These are phyloP conservation scores for Ustilago curta DNA, from an alignment of 1,284 basidiomycete genomes.

Conservation along the genomic window DNA sequence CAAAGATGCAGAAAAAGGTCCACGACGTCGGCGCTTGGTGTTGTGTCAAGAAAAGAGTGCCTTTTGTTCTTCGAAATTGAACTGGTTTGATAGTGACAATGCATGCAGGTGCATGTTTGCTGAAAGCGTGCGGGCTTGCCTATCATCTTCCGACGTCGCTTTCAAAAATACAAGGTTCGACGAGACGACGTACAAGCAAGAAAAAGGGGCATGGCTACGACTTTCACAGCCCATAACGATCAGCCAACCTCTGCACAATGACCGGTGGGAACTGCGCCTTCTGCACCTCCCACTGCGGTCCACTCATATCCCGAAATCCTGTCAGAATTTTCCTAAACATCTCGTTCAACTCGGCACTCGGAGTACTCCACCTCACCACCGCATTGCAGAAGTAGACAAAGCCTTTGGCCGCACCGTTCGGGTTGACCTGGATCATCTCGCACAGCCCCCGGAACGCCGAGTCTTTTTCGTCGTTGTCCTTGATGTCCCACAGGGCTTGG, in stretches of 20 bases:
- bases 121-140: neutral
- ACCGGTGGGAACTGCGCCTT: constrained; percentile 64
- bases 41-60: too few species aligned
- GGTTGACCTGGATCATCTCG: constrained; percentile 93
- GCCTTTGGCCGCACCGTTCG: constrained; percentile 71
- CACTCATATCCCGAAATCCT: constrained; percentile 86
- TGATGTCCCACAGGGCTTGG: constrained; percentile 95
- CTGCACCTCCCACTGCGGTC: constrained; percentile 72
- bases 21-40: too few species aligned
- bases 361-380: constrained; percentile 67
- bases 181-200: too few species aligned
- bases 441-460: constrained; percentile 99
- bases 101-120: neutral
- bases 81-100: neutral
- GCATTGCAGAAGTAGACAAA: constrained; percentile 69
- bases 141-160: too few species aligned
- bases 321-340: constrained; percentile 74
- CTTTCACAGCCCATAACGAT: constrained; percentile 55
- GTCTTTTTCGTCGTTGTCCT: constrained; percentile 99
- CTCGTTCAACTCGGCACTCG: constrained; percentile 62
- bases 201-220: too few species aligned
- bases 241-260: constrained; percentile 60
- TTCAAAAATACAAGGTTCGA: too few species aligned
- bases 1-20: too few species aligned
- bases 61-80: too few species aligned